These are phyloP conservation scores for Teunomyces tritomae DNA, from an alignment of 805 yeast species.

Conservation along the genomic window DNA sequence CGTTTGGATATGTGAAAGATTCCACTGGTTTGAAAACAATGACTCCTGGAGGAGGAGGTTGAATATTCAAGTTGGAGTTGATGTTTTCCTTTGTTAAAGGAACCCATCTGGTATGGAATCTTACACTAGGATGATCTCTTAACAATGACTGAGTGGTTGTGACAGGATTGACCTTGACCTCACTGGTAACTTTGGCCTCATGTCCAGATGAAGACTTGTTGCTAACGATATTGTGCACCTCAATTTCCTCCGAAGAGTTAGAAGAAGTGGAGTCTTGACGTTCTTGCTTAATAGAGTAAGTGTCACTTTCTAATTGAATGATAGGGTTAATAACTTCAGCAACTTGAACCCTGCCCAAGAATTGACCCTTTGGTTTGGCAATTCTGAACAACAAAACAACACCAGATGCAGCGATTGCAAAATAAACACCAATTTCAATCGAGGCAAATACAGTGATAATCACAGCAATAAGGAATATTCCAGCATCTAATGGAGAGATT, in stretches of 20 bases:
- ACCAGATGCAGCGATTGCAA: conserved; percentile 80
- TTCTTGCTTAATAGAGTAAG: conserved; percentile 6
- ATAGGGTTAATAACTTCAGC: conserved; percentile 69
- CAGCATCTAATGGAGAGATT: conserved; percentile 69
- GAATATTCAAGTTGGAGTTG: conserved; percentile 56
- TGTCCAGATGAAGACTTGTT: conserved; percentile 15
- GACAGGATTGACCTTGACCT: not conserved
- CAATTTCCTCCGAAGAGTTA: conserved; percentile 31
- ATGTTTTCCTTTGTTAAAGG: conserved; percentile 51
- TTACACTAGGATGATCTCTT: conserved; percentile 31
- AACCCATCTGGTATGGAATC: conserved; percentile 65
- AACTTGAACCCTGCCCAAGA: conserved; percentile 74
- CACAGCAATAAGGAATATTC: conserved; percentile 71
- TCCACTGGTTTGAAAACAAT: conserved; percentile 82
- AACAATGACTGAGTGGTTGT: conserved; percentile 22
- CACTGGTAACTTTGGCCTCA: conserved; percentile 10
- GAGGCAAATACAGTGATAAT: conserved; percentile 72
- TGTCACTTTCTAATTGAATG: conserved; percentile 26
- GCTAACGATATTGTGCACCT: conserved; percentile 44
- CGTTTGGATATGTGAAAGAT: conserved; percentile 77
- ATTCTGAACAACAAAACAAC: conserved; percentile 71
- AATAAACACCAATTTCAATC: conserved; percentile 87
- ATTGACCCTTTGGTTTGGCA: conserved; percentile 78
- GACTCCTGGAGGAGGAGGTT: conserved; percentile 89
- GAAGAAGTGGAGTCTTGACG: conserved; percentile 10